These are phyloP conservation scores for Cercis canadensis DNA, from an alignment of 306 rosid genomes.

Conservation along the genomic window DNA sequence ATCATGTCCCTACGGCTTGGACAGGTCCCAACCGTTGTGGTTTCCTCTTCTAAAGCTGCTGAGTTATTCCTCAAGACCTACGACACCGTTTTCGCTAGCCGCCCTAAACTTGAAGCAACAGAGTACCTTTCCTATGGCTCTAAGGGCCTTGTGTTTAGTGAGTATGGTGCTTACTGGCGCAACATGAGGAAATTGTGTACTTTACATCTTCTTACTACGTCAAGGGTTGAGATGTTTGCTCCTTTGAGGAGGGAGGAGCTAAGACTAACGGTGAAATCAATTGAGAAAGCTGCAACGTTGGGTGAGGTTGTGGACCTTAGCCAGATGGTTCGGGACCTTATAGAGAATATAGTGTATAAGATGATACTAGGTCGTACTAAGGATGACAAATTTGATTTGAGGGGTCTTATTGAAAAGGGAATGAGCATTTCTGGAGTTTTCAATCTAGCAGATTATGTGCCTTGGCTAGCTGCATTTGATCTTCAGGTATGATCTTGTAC, in stretches of 20 bases:
- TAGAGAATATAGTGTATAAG: neutral
- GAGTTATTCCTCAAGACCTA: slow-evolving; percentile 55
- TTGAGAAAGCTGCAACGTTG: neutral
- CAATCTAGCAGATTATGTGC: slow-evolving; percentile 36
- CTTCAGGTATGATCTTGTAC: slow-evolving; percentile 46
- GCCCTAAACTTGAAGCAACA: slow-evolving; percentile 7
- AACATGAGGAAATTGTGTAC: slow-evolving; percentile 41
- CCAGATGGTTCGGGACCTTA: neutral
- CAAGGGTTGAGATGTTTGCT: slow-evolving; percentile 34
- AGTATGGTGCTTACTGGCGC: slow-evolving; percentile 47
- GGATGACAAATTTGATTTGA: slow-evolving; percentile 28
- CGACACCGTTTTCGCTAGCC: slow-evolving; percentile 33
- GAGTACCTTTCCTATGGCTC: slow-evolving; percentile 6
- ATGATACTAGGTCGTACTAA: slow-evolving; percentile 2
- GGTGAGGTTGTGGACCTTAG: slow-evolving; percentile 30
- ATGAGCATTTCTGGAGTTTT: neutral
- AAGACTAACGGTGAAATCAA: neutral
- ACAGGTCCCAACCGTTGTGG: slow-evolving; percentile 14
- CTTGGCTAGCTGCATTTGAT: slow-evolving; percentile 5
- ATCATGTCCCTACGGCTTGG: slow-evolving; percentile 44
- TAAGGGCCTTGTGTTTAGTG: slow-evolving; percentile 30
- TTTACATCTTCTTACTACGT: slow-evolving; percentile 26
- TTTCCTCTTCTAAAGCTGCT: slow-evolving; percentile 49
- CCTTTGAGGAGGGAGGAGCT: slow-evolving; percentile 34
- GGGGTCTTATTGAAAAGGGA: neutral